Base-by-base conservation (phyloP, 176 grass and related monocot genomes). In the Rhynchospora breviuscula region DNA sequence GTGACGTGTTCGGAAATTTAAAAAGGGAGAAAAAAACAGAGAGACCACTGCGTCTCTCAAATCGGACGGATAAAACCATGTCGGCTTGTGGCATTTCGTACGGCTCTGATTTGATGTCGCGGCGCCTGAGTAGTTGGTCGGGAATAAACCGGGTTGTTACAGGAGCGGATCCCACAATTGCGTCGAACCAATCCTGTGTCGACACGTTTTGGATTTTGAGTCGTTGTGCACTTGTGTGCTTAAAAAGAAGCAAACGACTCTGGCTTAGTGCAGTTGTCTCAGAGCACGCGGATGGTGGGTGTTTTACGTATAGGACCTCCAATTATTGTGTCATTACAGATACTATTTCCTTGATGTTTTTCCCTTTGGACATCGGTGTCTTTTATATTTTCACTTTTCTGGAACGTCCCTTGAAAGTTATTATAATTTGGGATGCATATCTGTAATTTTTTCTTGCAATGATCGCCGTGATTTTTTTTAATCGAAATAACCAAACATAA, bases 241-340 rank as follows among this genome's bases (percentile, higher is more conserved):
- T 56, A 6, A 57, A 77, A 77, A 77, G 73, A 77, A 77, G 73
- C 73, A 56, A 53, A 51, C 17, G 43, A 19, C 73, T 15, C 73
- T 77, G 73, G 0, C 7, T 1, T 18, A 73, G 3, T 22, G 2
- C 73, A 77, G 48, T 56, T 49, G 49, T 56, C 17, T 54, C 73
- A 77, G 73, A 77, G 73, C 73, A 77, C 73, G 73, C 73, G 49
- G 3, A 47, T 5, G 5, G 13, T 53, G 23, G 49, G 1, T 7
- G 1, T 77, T 77, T 77, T 77, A 15, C 21, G 5, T 2, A 0
- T 6, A 23, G 21, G 21, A 5, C 70, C 70, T 51, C 52, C 10
- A 26, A n/a, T 25, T 75, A 0, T 51, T 12, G 2, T 5, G 19
- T 73, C 49, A 73, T 73, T 73, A 2, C 11, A 29, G 0, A 64